phyloP scores from a whole-genome alignment of 176 grass and related monocot species.

The Avena insularis region DNA sequence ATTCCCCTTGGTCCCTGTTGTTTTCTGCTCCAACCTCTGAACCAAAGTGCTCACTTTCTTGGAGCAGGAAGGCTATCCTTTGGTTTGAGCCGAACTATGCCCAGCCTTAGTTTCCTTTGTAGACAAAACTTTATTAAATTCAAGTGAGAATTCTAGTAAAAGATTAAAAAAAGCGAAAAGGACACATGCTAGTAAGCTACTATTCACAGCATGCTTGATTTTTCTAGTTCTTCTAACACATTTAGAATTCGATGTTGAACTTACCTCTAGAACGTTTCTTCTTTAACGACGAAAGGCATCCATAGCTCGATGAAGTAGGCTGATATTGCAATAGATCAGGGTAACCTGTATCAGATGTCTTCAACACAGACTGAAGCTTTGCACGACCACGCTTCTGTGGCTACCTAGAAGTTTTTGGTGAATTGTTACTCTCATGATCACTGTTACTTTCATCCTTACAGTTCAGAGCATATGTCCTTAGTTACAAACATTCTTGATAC shows the following conservation, averaged over 20 bases:
- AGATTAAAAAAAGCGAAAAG: not conserved
- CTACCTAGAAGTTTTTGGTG: slow-evolving; percentile 62
- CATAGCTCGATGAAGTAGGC: slow-evolving; percentile 69
- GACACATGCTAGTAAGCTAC: not conserved
- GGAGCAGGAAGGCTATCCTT: no score
- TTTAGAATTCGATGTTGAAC: slow-evolving; percentile 25
- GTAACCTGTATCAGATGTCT: slow-evolving; percentile 63
- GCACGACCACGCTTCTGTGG: slow-evolving; percentile 62
- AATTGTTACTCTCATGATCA: slow-evolving; percentile 80
- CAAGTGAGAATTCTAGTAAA: not conserved
- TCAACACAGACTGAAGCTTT: slow-evolving; percentile 68
- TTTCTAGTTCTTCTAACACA: no score
- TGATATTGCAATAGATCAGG: slow-evolving; percentile 79
- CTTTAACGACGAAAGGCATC: slow-evolving; percentile 85
- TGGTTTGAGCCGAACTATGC: no score
- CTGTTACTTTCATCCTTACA: slow-evolving; percentile 84
- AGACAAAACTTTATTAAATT: not conserved
- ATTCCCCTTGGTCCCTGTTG: no score
- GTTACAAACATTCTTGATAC: not conserved
- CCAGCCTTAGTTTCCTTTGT: not conserved
- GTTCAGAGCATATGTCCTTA: slow-evolving; percentile 32
- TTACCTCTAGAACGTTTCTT: slow-evolving; percentile 82
- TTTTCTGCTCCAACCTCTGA: no score
- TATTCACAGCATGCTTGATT: no score
- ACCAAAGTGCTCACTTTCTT: no score